Base-by-base conservation (phyloP, 2,329 filamentous ascomycete genomes). In the Pleomassaria siparia region DNA sequence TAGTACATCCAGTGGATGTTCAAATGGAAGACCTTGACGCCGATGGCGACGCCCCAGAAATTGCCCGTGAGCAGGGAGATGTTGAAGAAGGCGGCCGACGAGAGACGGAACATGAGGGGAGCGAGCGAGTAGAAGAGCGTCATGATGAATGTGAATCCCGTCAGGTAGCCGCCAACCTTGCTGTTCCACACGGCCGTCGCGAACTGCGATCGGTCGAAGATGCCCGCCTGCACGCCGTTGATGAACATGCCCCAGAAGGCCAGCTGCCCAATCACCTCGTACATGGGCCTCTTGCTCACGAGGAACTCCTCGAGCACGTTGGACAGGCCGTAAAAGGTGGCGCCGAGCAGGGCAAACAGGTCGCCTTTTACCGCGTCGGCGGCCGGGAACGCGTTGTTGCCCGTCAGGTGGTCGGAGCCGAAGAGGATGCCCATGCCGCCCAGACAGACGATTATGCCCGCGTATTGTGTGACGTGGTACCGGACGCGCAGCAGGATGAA, bases 301-400 rank as follows among this genome's bases (percentile, higher is more conserved):
- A 96, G 84, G 79, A 90, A 97, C 74, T 99, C 94, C 73, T 99
- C 92, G 43, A 89, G 87, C 3, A 92, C 88, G 72, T 99, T 99
- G 72, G 82, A 85, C 43, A 95, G 76, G 51, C 94, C 94, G 77
- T 99, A 99, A 63, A 91, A 87, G 1, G 89, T 91, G 10, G 94
- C 91, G 51, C 91, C 91, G 3, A 92, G 79, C 9, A 99, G 80
- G 7, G 88, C 91, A 66, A 97, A 97, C 7, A 99, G 76, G 66
- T 99, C 92, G 44, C 94, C 94, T 71, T 95, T 96, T 53, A 97
- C 72, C 64, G 88, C 82, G 68, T 94, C 78, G n/a, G 78, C 74
- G 43, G 81, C 80, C 5, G 78, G 73, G n/a, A 84, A 86, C 49
- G 83, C 83, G 73, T 89, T 90, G 62, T 77, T 74, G 55, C 88